Evolutionary conservation across 2,329 filamentous ascomycete species (phyloP), one percentile per base, ranked within the genome.

Genomic region (Colletotrichum liaoningense): DNA sequence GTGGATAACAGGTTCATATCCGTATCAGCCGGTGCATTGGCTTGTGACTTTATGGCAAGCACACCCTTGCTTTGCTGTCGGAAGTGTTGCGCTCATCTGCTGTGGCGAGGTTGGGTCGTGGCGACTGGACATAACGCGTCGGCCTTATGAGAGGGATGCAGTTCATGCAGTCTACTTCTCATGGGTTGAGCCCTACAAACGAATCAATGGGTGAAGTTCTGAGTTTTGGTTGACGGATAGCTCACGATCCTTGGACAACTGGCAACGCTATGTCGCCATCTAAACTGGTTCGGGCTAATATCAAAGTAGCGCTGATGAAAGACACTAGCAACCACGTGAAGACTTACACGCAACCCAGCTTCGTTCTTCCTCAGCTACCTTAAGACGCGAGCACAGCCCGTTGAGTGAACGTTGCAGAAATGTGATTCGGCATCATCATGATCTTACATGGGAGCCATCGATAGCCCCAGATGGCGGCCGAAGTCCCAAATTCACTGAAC

Each of bases 401-500:
- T 56, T n/a, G 19, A 12, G 11, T 11, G 24, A 9, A 42, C 16
- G 12, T 38, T 14, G 5, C 19, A 6, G 12, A 56, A 28, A 56
- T 22, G 49, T 1, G 11, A 14, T 4, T 9, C 5, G 4, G 12
- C 9, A 22, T 35, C 22, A 28, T 24, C n/a, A 28, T 38, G 16
- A 46, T 24, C 28, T 19, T 11, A 8, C 35, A 9, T 7, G 6
- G 12, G 28, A 33, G 55, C 19, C 28, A n/a, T 49, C 26, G 38
- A 16, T 19, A 49, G 26, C 42, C 16, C 3, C 46, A 52, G 5
- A 73, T 73, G 71, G 28, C 71, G 5, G 49, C 22, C 9, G 71
- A 73, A 16, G 71, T 73, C 11, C 71, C 71, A 4, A 71, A 71
- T 56, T 73, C 71, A 0, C 62, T 73, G 11, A 73, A 73, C 28